Base-by-base conservation (phyloP, 805 yeast genomes). In the Maudiozyma turicensis region DNA sequence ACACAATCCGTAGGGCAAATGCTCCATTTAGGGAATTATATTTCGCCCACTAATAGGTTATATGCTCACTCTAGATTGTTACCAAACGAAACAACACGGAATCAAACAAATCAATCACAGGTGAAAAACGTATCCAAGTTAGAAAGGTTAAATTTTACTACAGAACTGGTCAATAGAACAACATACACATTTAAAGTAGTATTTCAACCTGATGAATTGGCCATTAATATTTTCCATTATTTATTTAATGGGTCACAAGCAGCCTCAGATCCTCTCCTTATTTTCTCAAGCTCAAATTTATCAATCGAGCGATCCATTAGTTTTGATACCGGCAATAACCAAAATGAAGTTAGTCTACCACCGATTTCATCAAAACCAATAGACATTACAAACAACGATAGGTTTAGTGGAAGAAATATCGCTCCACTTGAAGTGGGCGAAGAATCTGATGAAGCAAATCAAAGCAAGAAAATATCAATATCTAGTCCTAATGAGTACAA, bases 181-280 rank as follows among this genome's bases (percentile, higher is more conserved):
- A 49, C 48, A 11, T 42, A 49, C 5, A 29, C 40, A 0, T 48
- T 40, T 43, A 52, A 50, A 43, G 51, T 61, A 3, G 44, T 56
- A 9, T 59, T 64, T 39, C 56, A 55, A 33, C 66, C 68, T 3
- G 67, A 64, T 46, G 63, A 61, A 49, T 48, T 57, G 26, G 53
- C 61, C 2, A 49, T 53, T 15, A 58, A 55, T 43, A 54, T 64
- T 32, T 61, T 60, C 48, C 53, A 43, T 15, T 57, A 50, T 29
- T 42, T 64, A 30, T 64, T 55, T 48, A 65, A 65, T 37, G 58
- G 60, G 8, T 46, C 55, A 32, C 66, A 62, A 48, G 45, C 49
- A 29, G 53, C 63, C 3, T 47, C 58, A 7, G 61, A 63, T 33
- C 58, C 68, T 1, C 43, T 64, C 41, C 43, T 57, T 2, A 51